Percentiles rank a stretch among this genome's conserved stretches.
Evolutionary conservation across 495 filamentous ascomycete genomes (phyloP).

Genomic region (Hypoxylon fuscum): DNA sequence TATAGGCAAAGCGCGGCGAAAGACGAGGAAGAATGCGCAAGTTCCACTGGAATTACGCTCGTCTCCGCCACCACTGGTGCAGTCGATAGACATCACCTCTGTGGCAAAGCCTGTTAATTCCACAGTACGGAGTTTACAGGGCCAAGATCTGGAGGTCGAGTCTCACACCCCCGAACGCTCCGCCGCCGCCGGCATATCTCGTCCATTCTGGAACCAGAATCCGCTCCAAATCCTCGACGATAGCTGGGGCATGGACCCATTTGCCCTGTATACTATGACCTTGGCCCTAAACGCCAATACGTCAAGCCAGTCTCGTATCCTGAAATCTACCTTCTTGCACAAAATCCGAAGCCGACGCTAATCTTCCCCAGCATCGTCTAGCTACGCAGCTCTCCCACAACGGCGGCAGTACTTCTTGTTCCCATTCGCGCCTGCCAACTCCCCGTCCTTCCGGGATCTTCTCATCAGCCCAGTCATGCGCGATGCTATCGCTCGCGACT

Average conservation of each 20-base stretch:
- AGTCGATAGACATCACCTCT: slow-evolving; percentile 11
- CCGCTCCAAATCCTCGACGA: slow-evolving; percentile 23
- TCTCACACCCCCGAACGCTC: slow-evolving; percentile 7
- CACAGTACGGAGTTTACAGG: slow-evolving; percentile 4
- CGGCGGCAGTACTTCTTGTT: slow-evolving; percentile 17
- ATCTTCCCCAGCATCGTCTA: slow-evolving; percentile 9
- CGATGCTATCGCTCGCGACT: slow-evolving; percentile 22
- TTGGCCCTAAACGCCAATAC: slow-evolving; percentile 12
- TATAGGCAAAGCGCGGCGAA: slow-evolving; percentile 28
- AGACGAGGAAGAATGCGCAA: slow-evolving; percentile 18
- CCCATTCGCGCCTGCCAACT: slow-evolving; percentile 25
- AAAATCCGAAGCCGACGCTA: slow-evolving; percentile 4
- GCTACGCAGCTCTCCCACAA: slow-evolving; percentile 13
- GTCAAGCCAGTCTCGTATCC: slow-evolving; percentile 13
- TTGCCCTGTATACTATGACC: slow-evolving; percentile 20
- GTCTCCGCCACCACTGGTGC: slow-evolving; percentile 4
- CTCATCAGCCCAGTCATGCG: slow-evolving; percentile 20
- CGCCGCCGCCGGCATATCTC: slow-evolving; percentile 11
- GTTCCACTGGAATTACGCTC: slow-evolving; percentile 21
- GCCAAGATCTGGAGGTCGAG: slow-evolving; percentile 16
- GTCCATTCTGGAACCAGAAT: slow-evolving; percentile 27
- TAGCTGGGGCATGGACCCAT: slow-evolving; percentile 26
- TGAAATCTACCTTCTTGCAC: slow-evolving; percentile 3
- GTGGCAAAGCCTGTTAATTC: slow-evolving; percentile 12
- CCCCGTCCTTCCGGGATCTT: slow-evolving; percentile 24